Evolutionary conservation across 2,329 filamentous ascomycete species (phyloP).

Genomic region (Colletotrichum sp.): DNA sequence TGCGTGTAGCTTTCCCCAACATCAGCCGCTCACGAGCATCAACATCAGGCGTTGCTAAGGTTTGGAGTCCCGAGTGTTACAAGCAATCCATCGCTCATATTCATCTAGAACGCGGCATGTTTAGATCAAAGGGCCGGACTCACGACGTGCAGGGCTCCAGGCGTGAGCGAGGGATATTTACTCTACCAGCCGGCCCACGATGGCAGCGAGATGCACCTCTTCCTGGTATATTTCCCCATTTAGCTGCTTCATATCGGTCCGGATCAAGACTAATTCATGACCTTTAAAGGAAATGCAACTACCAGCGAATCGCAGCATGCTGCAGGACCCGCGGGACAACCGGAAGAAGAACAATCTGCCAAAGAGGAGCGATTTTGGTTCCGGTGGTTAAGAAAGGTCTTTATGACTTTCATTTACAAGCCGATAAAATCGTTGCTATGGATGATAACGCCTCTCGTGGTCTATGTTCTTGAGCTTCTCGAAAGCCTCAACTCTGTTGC

Average conservation of each 20-base stretch:
- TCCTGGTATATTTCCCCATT: rapidly evolving
- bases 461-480: not conserved
- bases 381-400: rapidly evolving
- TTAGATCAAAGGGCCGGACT: not conserved
- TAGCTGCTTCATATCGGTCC: rapidly evolving
- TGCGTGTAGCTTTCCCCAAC: not conserved
- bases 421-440: not conserved
- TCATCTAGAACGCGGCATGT: rapidly evolving
- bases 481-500: not conserved
- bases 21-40: not conserved
- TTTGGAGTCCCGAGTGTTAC: rapidly evolving
- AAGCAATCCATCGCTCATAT: rapidly evolving
- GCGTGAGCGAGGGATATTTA: not conserved
- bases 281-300: not conserved
- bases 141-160: not conserved
- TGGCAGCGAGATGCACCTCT: not conserved
- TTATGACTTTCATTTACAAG: not conserved
- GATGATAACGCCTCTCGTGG: rapidly evolving
- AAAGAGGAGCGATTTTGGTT: rapidly evolving
- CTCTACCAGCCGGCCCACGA: not conserved
- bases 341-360: not conserved
- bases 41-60: not conserved
- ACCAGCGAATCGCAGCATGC: rapidly evolving
- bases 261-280: not conserved
- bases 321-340: rapidly evolving